Percentiles rank a stretch among this genome's conserved stretches.
These are phyloP conservation scores for Niveomyces coronatus DNA, from an alignment of 2,329 filamentous ascomycete genomes.

Conservation along the genomic window DNA sequence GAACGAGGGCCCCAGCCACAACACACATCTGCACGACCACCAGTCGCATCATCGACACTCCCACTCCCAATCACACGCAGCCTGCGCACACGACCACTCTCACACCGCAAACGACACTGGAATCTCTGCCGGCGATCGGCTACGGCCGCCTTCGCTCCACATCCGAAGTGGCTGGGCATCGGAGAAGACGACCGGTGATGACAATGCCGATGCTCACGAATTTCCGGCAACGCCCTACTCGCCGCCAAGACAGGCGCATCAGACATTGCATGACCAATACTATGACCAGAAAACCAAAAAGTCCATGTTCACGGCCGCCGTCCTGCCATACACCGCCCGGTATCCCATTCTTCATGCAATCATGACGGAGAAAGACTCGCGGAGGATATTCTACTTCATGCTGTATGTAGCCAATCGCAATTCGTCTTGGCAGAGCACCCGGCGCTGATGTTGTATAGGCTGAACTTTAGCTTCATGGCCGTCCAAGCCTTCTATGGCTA, in stretches of 20 bases:
- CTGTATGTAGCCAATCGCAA: slow-evolving; percentile 37
- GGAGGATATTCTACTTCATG: slow-evolving; percentile 97
- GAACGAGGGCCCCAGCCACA: slow-evolving; percentile 20
- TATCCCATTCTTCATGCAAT: slow-evolving; percentile 80
- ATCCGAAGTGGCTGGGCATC: slow-evolving; percentile 30
- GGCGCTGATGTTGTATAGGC: slow-evolving; percentile 35
- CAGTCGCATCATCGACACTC: neutral
- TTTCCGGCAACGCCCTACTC: slow-evolving; percentile 19
- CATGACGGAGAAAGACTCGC: slow-evolving; percentile 80
- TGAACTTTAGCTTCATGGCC: slow-evolving; percentile 92
- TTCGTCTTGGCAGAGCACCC: slow-evolving; percentile 7
- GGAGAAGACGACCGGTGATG: slow-evolving; percentile 30
- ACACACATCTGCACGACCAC: slow-evolving; percentile 3
- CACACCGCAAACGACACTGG: slow-evolving; percentile 21
- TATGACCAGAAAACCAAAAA: slow-evolving; percentile 35
- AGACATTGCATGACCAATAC: slow-evolving; percentile 14
- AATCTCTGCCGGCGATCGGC: slow-evolving; percentile 20
- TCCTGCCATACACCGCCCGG: slow-evolving; percentile 58
- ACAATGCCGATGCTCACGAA: slow-evolving; percentile 26
- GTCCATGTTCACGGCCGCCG: slow-evolving; percentile 60
- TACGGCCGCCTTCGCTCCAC: slow-evolving; percentile 22
- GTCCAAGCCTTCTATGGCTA: slow-evolving; percentile 93
- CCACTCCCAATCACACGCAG: slow-evolving; percentile 15
- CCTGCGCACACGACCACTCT: slow-evolving; percentile 21
- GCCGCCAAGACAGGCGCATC: slow-evolving; percentile 14